Conservation (phyloP, 2,329 filamentous ascomycete genomes). For the Ophiostoma sp. region DNA sequence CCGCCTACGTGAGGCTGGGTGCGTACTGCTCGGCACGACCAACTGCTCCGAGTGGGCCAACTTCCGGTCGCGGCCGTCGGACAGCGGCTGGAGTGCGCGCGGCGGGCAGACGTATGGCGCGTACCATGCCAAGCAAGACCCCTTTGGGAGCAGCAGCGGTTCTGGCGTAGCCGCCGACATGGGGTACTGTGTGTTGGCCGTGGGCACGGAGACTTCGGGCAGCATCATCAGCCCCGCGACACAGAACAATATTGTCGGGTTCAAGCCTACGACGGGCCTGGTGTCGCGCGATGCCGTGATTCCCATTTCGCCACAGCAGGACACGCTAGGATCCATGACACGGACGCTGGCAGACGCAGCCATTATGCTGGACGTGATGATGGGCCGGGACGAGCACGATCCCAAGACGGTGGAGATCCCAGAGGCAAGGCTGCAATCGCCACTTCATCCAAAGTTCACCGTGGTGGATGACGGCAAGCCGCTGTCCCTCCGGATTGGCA, state of each 20-base stretch:
- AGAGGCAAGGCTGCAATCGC: not conserved
- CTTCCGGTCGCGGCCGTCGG: slow-evolving; percentile 27
- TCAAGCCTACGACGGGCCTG: slow-evolving; percentile 68
- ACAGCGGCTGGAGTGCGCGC: slow-evolving; percentile 30
- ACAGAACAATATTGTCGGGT: slow-evolving; percentile 63
- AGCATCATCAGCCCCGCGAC: slow-evolving; percentile 60
- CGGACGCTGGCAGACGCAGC: slow-evolving; percentile 66
- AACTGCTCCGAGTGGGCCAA: slow-evolving; percentile 31
- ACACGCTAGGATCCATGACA: slow-evolving; percentile 66
- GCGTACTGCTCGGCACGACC: slow-evolving; percentile 26
- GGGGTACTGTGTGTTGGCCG: slow-evolving; percentile 57
- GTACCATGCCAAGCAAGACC: slow-evolving; percentile 35
- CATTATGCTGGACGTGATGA: slow-evolving; percentile 62
- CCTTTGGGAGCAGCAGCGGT: slow-evolving; percentile 61
- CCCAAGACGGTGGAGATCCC: slow-evolving; percentile 66
- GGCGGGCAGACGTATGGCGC: slow-evolving; percentile 29
- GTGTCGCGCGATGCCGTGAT: slow-evolving; percentile 64
- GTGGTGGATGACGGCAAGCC: slow-evolving; percentile 55
- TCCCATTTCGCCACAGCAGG: slow-evolving; percentile 64
- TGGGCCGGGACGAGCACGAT: slow-evolving; percentile 61
- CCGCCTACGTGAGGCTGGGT: slow-evolving; percentile 24
- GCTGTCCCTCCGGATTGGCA: slow-evolving; percentile 56
- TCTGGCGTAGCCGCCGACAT: slow-evolving; percentile 61
- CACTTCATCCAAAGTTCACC: not conserved
- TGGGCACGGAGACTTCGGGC: slow-evolving; percentile 66